These are phyloP conservation scores for Neostapfia colusana DNA, from an alignment of 176 grass and related monocot species.

Conservation along the genomic window DNA sequence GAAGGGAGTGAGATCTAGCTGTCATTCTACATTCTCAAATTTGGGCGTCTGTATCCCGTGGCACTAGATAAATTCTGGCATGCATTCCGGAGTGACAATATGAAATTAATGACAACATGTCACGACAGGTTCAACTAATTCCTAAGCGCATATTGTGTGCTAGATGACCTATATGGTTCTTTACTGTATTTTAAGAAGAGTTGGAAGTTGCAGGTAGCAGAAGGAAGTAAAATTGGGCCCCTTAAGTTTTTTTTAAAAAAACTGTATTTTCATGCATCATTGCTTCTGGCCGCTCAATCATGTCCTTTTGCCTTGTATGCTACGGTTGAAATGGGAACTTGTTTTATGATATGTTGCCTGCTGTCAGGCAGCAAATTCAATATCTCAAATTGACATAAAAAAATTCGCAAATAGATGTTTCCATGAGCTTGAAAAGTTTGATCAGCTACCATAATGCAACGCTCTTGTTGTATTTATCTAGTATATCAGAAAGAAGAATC, in stretches of 20 bases:
- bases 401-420: neutral
- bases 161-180: neutral
- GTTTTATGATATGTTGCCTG: neutral
- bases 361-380: neutral
- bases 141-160: neutral
- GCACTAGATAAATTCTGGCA: neutral
- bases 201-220: conserved; percentile 17
- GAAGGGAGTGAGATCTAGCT: conserved; percentile 39
- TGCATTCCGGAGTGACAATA: neutral
- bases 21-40: conserved; percentile 3
- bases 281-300: no score
- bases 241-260: neutral
- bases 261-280: neutral
- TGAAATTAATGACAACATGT: neutral
- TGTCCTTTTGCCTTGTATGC: no score
- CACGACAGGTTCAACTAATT: neutral
- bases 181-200: neutral
- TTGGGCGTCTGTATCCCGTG: neutral
- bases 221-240: neutral
- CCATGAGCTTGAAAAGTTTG: neutral
- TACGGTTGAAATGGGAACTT: no score
- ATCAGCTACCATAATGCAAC: neutral
- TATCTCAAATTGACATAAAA: neutral
- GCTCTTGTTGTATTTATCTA: neutral
- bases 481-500: neutral